These are phyloP conservation scores for Neofusicoccum kwambonambiense DNA, from an alignment of 2,329 filamentous ascomycete genomes.

Conservation along the genomic window DNA sequence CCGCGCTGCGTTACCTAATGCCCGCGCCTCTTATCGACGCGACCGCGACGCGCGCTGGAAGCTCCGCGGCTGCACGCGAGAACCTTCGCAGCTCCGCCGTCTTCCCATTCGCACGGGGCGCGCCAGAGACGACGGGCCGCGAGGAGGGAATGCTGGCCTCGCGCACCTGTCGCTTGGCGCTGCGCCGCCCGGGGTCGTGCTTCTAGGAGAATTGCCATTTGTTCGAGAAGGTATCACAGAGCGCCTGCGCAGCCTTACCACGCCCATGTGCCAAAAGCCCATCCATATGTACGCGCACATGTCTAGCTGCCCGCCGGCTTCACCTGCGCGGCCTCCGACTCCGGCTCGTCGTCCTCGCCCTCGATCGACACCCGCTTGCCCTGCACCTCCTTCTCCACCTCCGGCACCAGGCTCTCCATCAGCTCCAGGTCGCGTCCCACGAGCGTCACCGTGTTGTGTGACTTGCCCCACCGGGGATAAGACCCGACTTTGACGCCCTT, in stretches of 20 bases:
- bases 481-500: conserved; percentile 90
- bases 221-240: conserved; percentile 6
- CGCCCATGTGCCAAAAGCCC: conserved; percentile 19
- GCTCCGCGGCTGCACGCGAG: not conserved
- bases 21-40: conserved; percentile 2
- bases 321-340: conserved; percentile 36
- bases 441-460: conserved; percentile 83
- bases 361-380: conserved; percentile 70
- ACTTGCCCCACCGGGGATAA: conserved; percentile 90
- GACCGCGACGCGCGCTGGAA: not conserved
- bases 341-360: conserved; percentile 54
- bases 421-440: conserved; percentile 73
- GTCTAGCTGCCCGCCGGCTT: conserved; percentile 23
- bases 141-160: not conserved
- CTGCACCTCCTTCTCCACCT: conserved; percentile 74
- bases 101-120: conserved; percentile 13
- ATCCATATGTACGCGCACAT: conserved; percentile 1
- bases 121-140: not conserved
- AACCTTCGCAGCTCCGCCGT: conserved; percentile 1
- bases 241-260: conserved; percentile 20
- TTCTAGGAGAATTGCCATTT: conserved; percentile 13
- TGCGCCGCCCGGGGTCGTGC: conserved; percentile 4
- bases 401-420: conserved; percentile 73
- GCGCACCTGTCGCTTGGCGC: conserved; percentile 8
- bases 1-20: conserved; percentile 15